Evolutionary conservation across 805 yeast species (phyloP), one percentile per base, ranked within the genome.

Genomic region (Candida sonorensis): DNA sequence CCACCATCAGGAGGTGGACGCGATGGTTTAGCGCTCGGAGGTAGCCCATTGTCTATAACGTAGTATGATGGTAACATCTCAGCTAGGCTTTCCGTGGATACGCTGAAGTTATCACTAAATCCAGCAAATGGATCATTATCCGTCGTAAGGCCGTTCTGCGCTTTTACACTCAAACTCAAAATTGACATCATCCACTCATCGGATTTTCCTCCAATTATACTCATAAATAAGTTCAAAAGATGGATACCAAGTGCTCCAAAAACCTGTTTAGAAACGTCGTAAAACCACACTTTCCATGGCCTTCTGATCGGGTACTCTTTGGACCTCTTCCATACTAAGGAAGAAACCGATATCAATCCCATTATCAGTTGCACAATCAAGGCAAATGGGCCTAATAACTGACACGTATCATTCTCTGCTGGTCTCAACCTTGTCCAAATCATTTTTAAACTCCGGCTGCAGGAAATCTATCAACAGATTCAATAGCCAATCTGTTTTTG

Each of bases 231-330:
- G 47, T 90, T 90, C 50, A 88, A 61, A 7, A 81, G 63, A 53
- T 90, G 98, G 2, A 90, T 72, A 2, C 88, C 85, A 17, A 83
- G 55, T 0, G 97, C 86, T 0, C 97, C 98, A 15, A 85, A 60
- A 1, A 90, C 67, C 53, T 90, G 98, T 51, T 92, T 90, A 12
- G 84, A 72, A 1, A 90, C 94, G 53, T 90, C 98, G 50, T 75
- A 88, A 12, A 71, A 50, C 97, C 97, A 90, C 10, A 88, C 78
- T 25, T 72, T 69, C 84, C 95, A 76, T 4, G 94, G 88, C 41
- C 98, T 66, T 43, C 87, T 69, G 27, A 66, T 55, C 1, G 97
- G 97, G 38, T 70, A 71, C 49, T 90, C 98, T 38, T 77, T 73
- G 38, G 63, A 73, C 33, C 97, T 67, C 51, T 92, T 90, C 44